Evolutionary conservation across 768 basidiomycete genomes (phyloP), one percentile per base, ranked within the genome.

Genomic region (Russula earlei): DNA sequence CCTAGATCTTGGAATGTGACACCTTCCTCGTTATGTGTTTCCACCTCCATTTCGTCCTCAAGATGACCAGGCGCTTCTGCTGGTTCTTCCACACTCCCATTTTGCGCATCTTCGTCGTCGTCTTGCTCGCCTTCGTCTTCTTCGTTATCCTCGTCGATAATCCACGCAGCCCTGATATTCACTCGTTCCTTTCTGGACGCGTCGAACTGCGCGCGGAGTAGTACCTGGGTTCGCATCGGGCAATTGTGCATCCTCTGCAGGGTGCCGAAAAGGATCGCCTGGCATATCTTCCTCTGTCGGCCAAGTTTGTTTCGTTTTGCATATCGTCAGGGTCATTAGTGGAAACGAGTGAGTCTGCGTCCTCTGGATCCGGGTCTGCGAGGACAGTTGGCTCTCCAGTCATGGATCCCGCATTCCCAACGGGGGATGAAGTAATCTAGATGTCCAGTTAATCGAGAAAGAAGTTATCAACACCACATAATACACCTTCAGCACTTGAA

Each of bases 121-220:
- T 63, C 68, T 25, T 64, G 66, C 15, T 55, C 67, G 5, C 66
- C 69, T 25, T 64, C 67, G 0, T 68, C 73, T 5, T 71, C 75
- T 8, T 74, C 75, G 6, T 77, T 76, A 4, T 77, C 80, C 51
- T 89, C 88, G 54, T 96, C 93, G 22, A 91, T 70, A 56, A 98
- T 91, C 95, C 95, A 98, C 2, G 94, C 82, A 1, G 95, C 94
- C n/a, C 67, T 98, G 95, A 67, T 98, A 98, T 64, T 91, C 85
- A 70, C 91, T 95, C 75, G 90, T 96, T 2, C 94, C 94, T 70
- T 94, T 95, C 2, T 94, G 95, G 44, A 96, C 80, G 47, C 82
- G 80, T 67, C 81, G 85, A n/a, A 93, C 81, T 27, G 73, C 67
- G 69, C 82, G 89, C 1, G 90, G 90, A 7, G 89, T 92, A 0